Evolutionary conservation across 345 rosid species (phyloP).

Genomic region (Hibiscus mutabilis): DNA sequence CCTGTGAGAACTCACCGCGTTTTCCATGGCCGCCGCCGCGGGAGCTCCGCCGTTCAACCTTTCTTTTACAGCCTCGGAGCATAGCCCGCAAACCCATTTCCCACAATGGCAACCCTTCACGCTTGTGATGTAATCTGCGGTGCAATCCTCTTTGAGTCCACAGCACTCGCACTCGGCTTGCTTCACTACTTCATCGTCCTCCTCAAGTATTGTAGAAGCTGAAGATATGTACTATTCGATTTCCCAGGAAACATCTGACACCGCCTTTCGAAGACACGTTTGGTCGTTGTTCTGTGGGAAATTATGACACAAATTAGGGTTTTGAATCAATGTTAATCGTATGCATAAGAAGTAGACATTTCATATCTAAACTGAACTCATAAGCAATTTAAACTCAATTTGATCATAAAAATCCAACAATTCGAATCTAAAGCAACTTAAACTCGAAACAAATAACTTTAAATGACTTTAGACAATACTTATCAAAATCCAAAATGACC

Average conservation of each 20-base stretch:
- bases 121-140: slow-evolving; percentile 25
- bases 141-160: slow-evolving; percentile 47
- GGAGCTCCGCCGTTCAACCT: slow-evolving; percentile 16
- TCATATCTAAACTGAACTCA: not conserved
- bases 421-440: too few relatives aligned
- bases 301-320: not conserved
- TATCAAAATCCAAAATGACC: too few relatives aligned
- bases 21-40: slow-evolving; percentile 17
- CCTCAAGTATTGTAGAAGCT: slow-evolving; percentile 30
- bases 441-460: too few relatives aligned
- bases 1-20: slow-evolving; percentile 32
- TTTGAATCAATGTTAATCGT: too few relatives aligned
- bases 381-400: too few relatives aligned
- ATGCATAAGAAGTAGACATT: too few relatives aligned
- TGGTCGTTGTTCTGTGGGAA: slow-evolving; percentile 17
- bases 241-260: slow-evolving; percentile 27
- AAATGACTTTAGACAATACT: too few relatives aligned
- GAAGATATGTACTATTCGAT: slow-evolving; percentile 9
- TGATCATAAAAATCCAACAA: too few relatives aligned
- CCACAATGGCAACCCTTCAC: slow-evolving; percentile 26
- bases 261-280: slow-evolving; percentile 28
- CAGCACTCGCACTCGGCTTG: slow-evolving; percentile 43
- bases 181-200: slow-evolving; percentile 18
- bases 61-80: slow-evolving; percentile 44
- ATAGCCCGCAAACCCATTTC: slow-evolving; percentile 50